phyloP scores from a whole-genome alignment of 495 filamentous ascomycete species.

The Penicillium lagena region DNA sequence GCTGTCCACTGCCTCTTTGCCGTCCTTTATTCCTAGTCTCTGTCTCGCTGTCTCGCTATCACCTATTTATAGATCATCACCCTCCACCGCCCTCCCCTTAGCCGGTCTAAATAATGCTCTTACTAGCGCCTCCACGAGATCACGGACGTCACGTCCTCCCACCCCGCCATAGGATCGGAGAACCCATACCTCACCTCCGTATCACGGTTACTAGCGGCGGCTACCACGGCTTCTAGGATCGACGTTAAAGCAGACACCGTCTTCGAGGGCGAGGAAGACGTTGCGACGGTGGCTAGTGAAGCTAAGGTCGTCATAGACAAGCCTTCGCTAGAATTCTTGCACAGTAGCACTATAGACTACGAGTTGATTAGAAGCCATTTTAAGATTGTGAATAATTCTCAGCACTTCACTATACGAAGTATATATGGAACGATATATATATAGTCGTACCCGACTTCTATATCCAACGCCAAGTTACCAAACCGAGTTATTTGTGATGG shows the following conservation, averaged over 20 bases:
- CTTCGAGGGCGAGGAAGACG: conserved; percentile 34
- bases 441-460: too few species aligned
- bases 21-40: too few species aligned
- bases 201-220: conserved; percentile 88
- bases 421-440: too few species aligned
- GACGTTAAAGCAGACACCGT: conserved; percentile 71
- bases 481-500: too few species aligned
- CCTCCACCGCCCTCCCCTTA: too few species aligned
- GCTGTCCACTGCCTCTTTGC: too few species aligned
- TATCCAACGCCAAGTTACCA: too few species aligned
- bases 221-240: conserved; percentile 89
- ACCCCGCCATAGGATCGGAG: conserved; percentile 50
- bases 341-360: conserved; percentile 93
- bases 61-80: not conserved
- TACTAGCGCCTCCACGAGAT: conserved; percentile 67
- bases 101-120: conserved; percentile 15
- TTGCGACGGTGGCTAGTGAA: conserved; percentile 29
- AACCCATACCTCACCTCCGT: conserved; percentile 77
- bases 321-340: conserved; percentile 82
- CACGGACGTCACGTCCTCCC: conserved; percentile 37
- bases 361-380: conserved; percentile 96
- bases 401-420: too few species aligned
- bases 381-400: conserved; percentile 95
- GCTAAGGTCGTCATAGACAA: conserved; percentile 88
- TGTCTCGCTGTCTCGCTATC: too few species aligned